Evolutionary conservation across 108 stramenopile species (phyloP), one percentile per base, ranked within the genome.

Genomic region (Fragilaria radians): DNA sequence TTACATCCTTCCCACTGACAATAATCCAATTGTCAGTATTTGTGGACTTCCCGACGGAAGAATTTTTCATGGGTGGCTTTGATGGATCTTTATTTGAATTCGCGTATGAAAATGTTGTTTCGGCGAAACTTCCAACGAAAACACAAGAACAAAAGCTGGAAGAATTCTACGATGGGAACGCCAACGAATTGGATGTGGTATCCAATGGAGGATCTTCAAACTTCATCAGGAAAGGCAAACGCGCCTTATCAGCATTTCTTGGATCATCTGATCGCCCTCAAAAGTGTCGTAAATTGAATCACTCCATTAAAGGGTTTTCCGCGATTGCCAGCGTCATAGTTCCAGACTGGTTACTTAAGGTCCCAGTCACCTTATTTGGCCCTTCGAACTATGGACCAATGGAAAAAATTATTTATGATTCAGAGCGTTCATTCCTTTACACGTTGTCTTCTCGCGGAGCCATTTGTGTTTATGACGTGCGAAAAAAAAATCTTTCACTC

Each of bases 11-110:
- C 83, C 93, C 1, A 92, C 95, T 19, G 96, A 98, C 63, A 79
- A 79, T 54, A 70, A 95, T 18, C 79, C 92, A 0, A 83, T 95
- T 52, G 58, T 89, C 28, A 85, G 79, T 26, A 79, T 96, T 55
- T 65, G 65, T 25, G 93, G 92, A 0, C 84, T 85, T 22, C 54
- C 67, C 5, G 62, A 69, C 52, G 97, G 97, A 5, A 74, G 97
- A 23, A 89, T 96, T 45, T 96, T 98, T 64, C n/a, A 75, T 98
- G 79, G 97, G 94, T 26, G 97, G 97, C 19, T 82, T 80, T 59
- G 97, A 98, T 72, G 95, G 95, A 30, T 85, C 86, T 57, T 48
- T 98, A 18, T 96, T 96, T 68, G 97, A 96, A 66, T 71, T 94
- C 71, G 63, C 74, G 11, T 96, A 96, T 62, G 91, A 95, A 62